A percentile compares a stretch with the other conserved stretches of the same genome.
Conservation (phyloP, 2,329 filamentous ascomycete genomes). For the Colletotrichum sp. region DNA sequence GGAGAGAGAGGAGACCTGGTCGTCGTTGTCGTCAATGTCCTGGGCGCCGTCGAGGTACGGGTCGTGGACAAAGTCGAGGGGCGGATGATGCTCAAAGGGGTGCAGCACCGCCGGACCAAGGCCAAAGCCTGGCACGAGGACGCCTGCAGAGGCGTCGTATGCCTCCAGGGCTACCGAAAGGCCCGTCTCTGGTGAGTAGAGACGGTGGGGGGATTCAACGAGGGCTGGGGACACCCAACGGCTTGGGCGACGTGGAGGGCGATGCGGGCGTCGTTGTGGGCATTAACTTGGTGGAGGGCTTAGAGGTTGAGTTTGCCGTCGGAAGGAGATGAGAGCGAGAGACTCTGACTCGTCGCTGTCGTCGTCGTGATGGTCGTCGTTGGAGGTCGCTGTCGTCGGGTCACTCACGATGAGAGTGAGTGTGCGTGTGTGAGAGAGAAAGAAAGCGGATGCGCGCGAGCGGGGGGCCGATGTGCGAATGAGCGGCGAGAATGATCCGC, state of each 20-base stretch:
- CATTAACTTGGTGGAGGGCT: neutral
- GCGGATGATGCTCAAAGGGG: slow-evolving; percentile 18
- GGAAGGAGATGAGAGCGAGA: neutral
- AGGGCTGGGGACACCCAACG: neutral
- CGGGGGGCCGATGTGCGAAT: neutral
- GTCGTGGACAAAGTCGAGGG: slow-evolving; percentile 15
- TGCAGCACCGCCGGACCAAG: slow-evolving; percentile 35
- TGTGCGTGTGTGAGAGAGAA: neutral
- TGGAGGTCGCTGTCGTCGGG: neutral
- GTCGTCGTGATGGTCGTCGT: neutral
- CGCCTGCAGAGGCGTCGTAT: slow-evolving; percentile 34
- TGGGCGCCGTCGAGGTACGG: slow-evolving; percentile 1
- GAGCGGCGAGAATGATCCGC: neutral
- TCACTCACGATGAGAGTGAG: neutral
- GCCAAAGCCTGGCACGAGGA: slow-evolving; percentile 37
- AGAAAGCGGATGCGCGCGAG: neutral
- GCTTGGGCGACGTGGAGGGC: neutral
- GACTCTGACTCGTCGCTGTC: neutral
- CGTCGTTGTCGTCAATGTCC: neutral
- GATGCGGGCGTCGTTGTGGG: neutral
- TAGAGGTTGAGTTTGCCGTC: neutral
- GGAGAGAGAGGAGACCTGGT: slow-evolving; percentile 24
- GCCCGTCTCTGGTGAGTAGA: slow-evolving; percentile 23
- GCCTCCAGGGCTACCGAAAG: slow-evolving; percentile 38
- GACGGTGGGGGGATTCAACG: slow-evolving; percentile 5